A percentile compares a stretch with the other conserved stretches of the same genome.
phyloP scores from a whole-genome alignment of 2,329 filamentous ascomycete species.

The Apiospora rasikravindrae region DNA sequence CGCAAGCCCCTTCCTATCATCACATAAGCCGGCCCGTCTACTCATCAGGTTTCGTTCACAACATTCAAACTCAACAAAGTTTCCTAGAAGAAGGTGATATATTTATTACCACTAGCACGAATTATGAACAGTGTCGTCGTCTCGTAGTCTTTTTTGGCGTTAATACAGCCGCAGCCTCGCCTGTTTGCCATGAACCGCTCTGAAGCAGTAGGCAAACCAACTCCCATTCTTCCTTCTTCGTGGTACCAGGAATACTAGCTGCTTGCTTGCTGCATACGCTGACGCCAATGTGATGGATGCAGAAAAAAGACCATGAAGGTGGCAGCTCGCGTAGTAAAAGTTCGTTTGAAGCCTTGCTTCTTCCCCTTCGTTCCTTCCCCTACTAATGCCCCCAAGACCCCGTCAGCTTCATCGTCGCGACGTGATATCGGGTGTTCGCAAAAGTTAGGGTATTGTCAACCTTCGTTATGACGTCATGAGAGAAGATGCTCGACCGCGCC shows the following conservation, averaged over 20 bases:
- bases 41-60: not conserved
- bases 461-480: constrained; percentile 27
- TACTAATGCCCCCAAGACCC: not conserved
- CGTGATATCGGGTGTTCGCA: not conserved
- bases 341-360: not conserved
- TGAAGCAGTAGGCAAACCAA: not conserved
- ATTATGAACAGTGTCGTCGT: constrained; percentile 14
- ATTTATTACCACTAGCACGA: constrained; percentile 10
- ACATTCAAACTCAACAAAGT: not conserved
- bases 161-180: not conserved
- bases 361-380: not conserved
- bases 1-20: not conserved
- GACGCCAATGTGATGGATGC: not conserved
- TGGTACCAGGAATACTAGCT: not conserved
- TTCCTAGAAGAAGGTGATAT: not conserved
- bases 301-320: not conserved
- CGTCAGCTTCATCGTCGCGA: not conserved
- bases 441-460: not conserved
- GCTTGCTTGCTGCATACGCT: not conserved
- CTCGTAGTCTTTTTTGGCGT: not conserved
- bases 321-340: not conserved
- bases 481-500: constrained; percentile 83
- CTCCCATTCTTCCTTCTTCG: not conserved
- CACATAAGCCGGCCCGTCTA: not conserved
- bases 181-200: not conserved